Evolutionary conservation across 192 early-diverging fungal species (phyloP).

Genomic region (Endogone sp.): DNA sequence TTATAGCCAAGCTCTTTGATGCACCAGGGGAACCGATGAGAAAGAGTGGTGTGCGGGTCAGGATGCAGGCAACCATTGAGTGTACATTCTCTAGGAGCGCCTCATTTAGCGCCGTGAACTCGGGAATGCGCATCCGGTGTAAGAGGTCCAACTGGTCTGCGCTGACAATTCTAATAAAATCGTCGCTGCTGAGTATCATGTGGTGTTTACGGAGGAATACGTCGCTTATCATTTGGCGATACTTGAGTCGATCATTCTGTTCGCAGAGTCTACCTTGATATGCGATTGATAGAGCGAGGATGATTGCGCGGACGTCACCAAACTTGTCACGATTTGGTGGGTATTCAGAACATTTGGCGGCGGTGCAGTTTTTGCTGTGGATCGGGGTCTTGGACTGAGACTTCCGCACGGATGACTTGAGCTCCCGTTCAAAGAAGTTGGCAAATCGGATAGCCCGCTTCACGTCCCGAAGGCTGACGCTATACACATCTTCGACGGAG

Average conservation of each 20-base stretch:
- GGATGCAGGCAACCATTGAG: conserved; percentile 9
- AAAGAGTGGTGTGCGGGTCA: conserved; percentile 11
- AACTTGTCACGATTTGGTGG: not conserved
- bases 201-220: conserved; percentile 3
- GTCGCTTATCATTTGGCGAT: conserved; percentile 1
- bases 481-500: conserved; percentile 8
- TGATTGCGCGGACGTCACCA: not conserved
- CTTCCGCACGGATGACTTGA: not conserved
- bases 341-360: not conserved
- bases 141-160: conserved; percentile 9
- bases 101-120: conserved; percentile 10
- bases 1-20: conserved; percentile 2
- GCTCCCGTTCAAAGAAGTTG: conserved; percentile 6
- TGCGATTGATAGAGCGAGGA: conserved; percentile 9
- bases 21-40: conserved; percentile 13
- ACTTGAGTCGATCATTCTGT: conserved; percentile 1
- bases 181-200: not conserved
- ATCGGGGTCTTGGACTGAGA: too few species aligned
- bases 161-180: conserved; percentile 4
- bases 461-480: conserved; percentile 18
- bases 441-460: conserved; percentile 10
- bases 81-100: conserved; percentile 16
- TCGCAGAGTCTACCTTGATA: conserved; percentile 14
- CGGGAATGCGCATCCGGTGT: conserved; percentile 6
- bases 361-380: too few species aligned